Conservation (phyloP, 805 yeast species). For the Candida morakotiae region DNA sequence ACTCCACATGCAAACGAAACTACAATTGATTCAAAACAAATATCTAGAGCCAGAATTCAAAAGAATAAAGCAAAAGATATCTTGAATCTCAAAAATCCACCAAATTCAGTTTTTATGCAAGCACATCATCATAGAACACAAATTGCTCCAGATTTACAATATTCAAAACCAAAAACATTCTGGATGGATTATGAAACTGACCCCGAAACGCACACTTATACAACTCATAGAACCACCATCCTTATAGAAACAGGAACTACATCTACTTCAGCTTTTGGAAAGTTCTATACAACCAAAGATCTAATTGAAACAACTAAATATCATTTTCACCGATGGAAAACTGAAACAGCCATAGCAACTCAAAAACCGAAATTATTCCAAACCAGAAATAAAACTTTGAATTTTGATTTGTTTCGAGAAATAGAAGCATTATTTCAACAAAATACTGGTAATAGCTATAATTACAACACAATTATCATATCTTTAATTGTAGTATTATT, state of each 20-base stretch:
- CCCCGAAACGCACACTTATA: too few species aligned
- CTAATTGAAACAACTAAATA: too few species aligned
- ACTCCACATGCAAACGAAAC: too few species aligned
- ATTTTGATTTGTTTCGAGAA: conserved; percentile 7
- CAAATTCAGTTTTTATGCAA: conserved; percentile 17
- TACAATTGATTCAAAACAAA: too few species aligned
- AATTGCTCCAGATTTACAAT: conserved; percentile 4
- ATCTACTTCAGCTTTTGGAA: too few species aligned
- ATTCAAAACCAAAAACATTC: conserved; percentile 17
- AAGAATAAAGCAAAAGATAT: conserved; percentile 12
- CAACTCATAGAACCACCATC: too few species aligned
- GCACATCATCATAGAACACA: conserved; percentile 17
- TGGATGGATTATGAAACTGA: background rate
- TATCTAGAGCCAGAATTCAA: too few species aligned
- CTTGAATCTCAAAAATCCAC: conserved; percentile 14
- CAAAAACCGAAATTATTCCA: background rate
- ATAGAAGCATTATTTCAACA: background rate
- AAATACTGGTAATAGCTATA: background rate
- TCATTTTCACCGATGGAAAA: too few species aligned
- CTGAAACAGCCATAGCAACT: background rate
- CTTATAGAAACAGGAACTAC: too few species aligned
- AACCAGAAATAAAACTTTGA: background rate
- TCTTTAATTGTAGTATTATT: background rate
- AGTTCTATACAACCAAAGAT: too few species aligned
- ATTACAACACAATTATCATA: background rate